Conservation (phyloP, 208 protist species). For the Trypanosomatidae sp. region DNA sequence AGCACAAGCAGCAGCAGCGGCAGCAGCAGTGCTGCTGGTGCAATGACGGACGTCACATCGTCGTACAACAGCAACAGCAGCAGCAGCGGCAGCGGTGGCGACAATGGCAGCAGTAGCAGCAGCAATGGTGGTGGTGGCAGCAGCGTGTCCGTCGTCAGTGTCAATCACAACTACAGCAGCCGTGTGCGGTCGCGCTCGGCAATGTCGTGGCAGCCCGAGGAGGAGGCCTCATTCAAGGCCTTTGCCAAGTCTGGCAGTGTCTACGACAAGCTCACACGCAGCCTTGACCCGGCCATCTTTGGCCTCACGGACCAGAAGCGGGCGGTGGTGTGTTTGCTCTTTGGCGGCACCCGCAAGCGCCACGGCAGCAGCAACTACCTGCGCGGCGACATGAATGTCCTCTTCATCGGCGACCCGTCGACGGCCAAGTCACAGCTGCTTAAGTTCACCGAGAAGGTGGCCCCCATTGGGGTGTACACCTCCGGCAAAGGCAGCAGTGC, state of each 20-base stretch:
- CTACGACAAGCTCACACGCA: conserved; percentile 89
- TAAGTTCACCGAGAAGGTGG: conserved; percentile 96
- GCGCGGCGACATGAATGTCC: conserved; percentile 99
- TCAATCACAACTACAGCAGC: conserved; percentile 85
- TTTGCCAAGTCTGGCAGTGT: conserved; percentile 77
- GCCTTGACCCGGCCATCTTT: conserved; percentile 98
- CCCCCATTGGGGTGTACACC: conserved; percentile 98
- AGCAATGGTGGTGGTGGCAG: conserved; percentile 16
- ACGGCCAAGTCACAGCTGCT: conserved; percentile 99
- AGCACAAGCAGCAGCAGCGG: conserved; percentile 1
- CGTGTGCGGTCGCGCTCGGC: conserved; percentile 64
- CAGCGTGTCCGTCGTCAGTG: conserved; percentile 37
- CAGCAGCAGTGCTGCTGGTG: conserved; percentile 1
- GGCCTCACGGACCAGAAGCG: conserved; percentile 96
- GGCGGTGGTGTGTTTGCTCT: conserved; percentile 93
- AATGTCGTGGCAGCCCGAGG: conserved; percentile 74
- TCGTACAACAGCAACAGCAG: no score
- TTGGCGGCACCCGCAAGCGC: conserved; percentile 96
- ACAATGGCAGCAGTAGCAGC: no score
- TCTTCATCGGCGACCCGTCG: conserved; percentile 99
- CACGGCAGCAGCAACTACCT: conserved; percentile 95
- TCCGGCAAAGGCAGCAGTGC: conserved; percentile 98
- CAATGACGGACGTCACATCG: no score
- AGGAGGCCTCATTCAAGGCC: conserved; percentile 84
- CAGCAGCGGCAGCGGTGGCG: no score